These are phyloP conservation scores for Dioscorea cayenensis DNA, from an alignment of 116 monocot species.

Conservation along the genomic window DNA sequence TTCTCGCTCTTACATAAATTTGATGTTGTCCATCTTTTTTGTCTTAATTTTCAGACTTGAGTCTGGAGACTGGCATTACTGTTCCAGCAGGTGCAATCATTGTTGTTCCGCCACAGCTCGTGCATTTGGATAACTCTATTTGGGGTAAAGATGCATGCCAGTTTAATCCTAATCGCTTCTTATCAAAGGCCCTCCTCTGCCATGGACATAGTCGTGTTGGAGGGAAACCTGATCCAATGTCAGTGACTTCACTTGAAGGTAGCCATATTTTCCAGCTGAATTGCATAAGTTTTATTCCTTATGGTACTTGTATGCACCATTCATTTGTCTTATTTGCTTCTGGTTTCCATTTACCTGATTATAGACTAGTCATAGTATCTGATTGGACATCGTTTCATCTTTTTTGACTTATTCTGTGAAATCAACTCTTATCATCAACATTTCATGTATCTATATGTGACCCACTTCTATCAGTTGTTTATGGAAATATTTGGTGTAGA, in stretches of 20 bases:
- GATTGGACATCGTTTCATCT: background rate
- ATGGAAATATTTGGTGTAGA: no score
- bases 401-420: no score
- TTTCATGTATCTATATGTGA: no score
- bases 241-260: background rate
- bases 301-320: background rate
- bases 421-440: no score
- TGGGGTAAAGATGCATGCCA: constrained; percentile 55
- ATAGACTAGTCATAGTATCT: background rate
- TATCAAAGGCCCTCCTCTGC: constrained; percentile 13
- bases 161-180: constrained; percentile 50
- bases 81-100: constrained; percentile 54
- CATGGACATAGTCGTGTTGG: constrained; percentile 11
- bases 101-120: constrained; percentile 52
- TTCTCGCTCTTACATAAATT: background rate
- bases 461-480: no score
- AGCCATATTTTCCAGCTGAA: background rate
- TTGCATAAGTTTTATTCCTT: background rate
- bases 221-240: background rate
- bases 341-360: background rate
- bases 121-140: constrained; percentile 47
- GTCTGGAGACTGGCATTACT: constrained; percentile 22
- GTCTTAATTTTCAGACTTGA: constrained; percentile 33
- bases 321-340: background rate
- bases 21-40: background rate